Percentiles rank a stretch among this genome's conserved stretches.
Evolutionary conservation across 192 early-diverging fungal species (phyloP).

Genomic region (Piromyces finnis): DNA sequence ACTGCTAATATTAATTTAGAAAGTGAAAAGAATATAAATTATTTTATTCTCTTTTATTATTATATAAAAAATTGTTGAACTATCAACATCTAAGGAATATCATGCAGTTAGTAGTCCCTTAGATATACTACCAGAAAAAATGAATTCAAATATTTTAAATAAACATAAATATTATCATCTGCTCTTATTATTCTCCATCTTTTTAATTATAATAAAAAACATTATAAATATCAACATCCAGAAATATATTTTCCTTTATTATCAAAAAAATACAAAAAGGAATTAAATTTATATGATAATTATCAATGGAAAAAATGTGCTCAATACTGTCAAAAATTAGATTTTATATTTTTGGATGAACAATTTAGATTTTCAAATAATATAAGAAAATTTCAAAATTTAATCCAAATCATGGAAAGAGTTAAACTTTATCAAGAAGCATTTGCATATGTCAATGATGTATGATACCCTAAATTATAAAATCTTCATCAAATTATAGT

Average conservation of each 20-base stretch:
- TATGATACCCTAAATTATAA: background rate
- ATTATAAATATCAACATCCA: background rate
- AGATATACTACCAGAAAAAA: background rate
- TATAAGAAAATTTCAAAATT: background rate
- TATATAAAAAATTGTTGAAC: background rate
- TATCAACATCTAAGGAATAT: background rate
- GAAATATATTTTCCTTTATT: background rate
- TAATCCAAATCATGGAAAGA: background rate
- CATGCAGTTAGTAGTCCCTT: background rate
- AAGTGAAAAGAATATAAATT: background rate
- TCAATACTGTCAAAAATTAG: background rate
- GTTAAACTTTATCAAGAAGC: background rate
- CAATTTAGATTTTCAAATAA: background rate
- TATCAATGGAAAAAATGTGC: background rate
- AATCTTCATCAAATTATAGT: background rate
- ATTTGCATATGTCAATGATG: background rate
- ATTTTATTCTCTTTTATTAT: background rate
- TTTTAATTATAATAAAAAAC: background rate
- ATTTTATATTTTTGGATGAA: background rate
- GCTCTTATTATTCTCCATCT: background rate
- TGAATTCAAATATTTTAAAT: background rate
- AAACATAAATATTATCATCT: background rate
- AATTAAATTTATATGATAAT: background rate
- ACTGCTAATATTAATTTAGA: background rate
- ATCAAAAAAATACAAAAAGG: background rate